These are phyloP conservation scores for Aspergillus uvarum DNA, from an alignment of 2,329 filamentous ascomycete genomes.

Conservation along the genomic window DNA sequence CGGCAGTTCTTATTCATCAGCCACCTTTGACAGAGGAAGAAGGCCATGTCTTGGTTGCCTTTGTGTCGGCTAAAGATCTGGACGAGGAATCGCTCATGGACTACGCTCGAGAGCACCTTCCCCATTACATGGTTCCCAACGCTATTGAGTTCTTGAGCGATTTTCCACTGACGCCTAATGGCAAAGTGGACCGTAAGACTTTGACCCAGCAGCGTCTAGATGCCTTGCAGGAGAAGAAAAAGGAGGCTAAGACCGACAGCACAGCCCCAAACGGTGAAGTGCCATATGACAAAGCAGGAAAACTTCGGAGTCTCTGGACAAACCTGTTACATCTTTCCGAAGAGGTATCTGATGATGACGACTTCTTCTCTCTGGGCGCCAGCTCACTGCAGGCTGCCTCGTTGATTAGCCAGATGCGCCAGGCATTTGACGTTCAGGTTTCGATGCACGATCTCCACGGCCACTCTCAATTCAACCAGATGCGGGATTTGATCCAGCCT, in stretches of 20 bases:
- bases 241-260: background rate
- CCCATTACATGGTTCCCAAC: slow-evolving; percentile 68
- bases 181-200: slow-evolving; percentile 55
- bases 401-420: slow-evolving; percentile 1
- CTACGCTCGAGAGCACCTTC: slow-evolving; percentile 66
- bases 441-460: slow-evolving; percentile 8
- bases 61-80: background rate
- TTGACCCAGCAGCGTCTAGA: slow-evolving; percentile 14
- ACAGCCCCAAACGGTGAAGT: background rate
- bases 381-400: slow-evolving; percentile 10
- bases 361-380: slow-evolving; percentile 5
- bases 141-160: slow-evolving; percentile 61
- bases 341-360: slow-evolving; percentile 3
- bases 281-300: background rate
- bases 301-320: background rate
- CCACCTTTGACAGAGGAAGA: background rate
- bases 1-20: background rate
- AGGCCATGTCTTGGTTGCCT: background rate
- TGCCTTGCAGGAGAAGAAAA: background rate
- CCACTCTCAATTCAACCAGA: background rate
- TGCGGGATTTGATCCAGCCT: background rate
- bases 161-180: slow-evolving; percentile 69
- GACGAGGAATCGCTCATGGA: slow-evolving; percentile 54
- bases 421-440: background rate
- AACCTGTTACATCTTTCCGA: background rate